Percentiles rank a stretch among this genome's conserved stretches.
Evolutionary conservation across 2,329 filamentous ascomycete species (phyloP).

Genomic region (Hymenoscyphus repandus): DNA sequence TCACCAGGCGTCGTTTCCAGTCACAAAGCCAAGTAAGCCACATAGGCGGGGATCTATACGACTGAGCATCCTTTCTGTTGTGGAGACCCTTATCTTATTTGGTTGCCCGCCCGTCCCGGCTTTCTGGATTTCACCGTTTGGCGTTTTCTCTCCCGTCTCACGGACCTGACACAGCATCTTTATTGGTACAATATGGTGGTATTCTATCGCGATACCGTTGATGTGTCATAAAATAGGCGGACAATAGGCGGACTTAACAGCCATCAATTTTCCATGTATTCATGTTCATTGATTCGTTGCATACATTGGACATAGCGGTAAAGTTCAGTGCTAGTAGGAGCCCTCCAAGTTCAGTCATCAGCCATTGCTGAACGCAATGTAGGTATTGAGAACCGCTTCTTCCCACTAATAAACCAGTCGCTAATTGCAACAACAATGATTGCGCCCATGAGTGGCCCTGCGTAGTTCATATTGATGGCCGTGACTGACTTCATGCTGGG

Average conservation of each 20-base stretch:
- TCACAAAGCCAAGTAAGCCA: background rate
- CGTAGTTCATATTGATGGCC: conserved; percentile 14
- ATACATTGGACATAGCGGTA: background rate
- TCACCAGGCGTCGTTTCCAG: background rate
- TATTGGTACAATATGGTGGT: no score
- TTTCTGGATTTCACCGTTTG: background rate
- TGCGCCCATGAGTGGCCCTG: conserved; percentile 7
- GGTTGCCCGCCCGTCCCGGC: background rate
- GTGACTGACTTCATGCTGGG: conserved; percentile 10
- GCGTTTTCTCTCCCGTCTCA: no score
- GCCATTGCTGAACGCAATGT: background rate
- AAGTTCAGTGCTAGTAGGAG: background rate
- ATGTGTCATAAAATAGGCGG: background rate
- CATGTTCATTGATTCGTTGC: background rate
- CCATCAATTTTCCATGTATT: no score
- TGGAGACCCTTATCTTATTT: background rate
- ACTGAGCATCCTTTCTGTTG: background rate
- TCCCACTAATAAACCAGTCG: conserved; percentile 4
- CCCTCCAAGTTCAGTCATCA: background rate
- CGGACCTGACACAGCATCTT: no score
- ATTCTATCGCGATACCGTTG: background rate
- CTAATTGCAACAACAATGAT: conserved; percentile 4
- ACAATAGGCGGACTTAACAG: background rate
- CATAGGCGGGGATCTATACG: background rate
- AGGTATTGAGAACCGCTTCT: background rate